Conservation (phyloP, 2,329 filamentous ascomycete species). For the Dichotomopilus funicola region DNA sequence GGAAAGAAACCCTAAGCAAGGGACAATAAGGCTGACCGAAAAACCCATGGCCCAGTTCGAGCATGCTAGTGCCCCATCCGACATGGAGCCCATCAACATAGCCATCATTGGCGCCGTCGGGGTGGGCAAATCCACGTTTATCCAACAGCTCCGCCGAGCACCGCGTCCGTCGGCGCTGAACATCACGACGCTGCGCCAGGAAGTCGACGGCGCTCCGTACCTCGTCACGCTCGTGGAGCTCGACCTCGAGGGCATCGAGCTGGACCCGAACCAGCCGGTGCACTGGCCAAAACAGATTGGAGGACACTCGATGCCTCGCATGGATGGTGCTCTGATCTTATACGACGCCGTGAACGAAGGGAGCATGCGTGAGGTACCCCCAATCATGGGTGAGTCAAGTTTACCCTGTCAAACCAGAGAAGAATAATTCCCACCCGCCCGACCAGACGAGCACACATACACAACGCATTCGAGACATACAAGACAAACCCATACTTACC, state of each 20-base stretch:
- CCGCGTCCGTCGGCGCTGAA: slow-evolving; percentile 46
- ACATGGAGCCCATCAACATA: slow-evolving; percentile 58
- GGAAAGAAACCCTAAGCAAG: not conserved
- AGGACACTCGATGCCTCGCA: slow-evolving; percentile 63
- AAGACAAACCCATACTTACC: slow-evolving; percentile 18
- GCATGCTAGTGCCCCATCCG: slow-evolving; percentile 15
- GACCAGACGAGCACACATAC: too few relatives aligned
- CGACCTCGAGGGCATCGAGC: slow-evolving; percentile 58
- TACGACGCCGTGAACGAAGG: slow-evolving; percentile 80
- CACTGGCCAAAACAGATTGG: slow-evolving; percentile 63
- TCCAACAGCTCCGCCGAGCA: slow-evolving; percentile 56
- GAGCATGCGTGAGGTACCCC: slow-evolving; percentile 67
- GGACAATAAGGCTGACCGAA: slow-evolving; percentile 13
- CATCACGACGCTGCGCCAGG: slow-evolving; percentile 50
- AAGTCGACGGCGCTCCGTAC: slow-evolving; percentile 52
- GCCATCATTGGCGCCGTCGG: slow-evolving; percentile 60
- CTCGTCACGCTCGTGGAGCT: slow-evolving; percentile 59
- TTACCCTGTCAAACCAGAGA: slow-evolving; percentile 1
- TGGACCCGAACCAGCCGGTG: slow-evolving; percentile 51
- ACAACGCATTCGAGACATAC: too few relatives aligned
- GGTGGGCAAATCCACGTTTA: slow-evolving; percentile 62
- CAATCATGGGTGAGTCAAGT: slow-evolving; percentile 65
- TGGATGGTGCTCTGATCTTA: slow-evolving; percentile 78
- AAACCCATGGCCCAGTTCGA: slow-evolving; percentile 20
- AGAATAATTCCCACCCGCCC: too few relatives aligned